Percentiles rank a stretch among this genome's conserved stretches.
phyloP scores from a whole-genome alignment of 2,329 filamentous ascomycete genomes.

The Elsinoe necatrix region DNA sequence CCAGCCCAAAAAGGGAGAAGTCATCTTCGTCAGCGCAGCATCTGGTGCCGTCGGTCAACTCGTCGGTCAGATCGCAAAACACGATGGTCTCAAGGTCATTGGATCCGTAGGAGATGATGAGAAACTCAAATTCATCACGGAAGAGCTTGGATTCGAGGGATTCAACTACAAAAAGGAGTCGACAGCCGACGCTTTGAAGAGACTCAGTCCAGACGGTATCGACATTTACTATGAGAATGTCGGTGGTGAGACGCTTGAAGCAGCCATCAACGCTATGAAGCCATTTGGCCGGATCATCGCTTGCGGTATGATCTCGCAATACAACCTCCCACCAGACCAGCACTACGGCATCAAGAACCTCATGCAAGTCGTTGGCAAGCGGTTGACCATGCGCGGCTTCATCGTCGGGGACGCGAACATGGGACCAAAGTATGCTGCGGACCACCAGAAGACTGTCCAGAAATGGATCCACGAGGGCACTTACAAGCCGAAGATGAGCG shows the following conservation, averaged over 20 bases:
- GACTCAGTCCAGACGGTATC: conserved; percentile 66
- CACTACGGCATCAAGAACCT: conserved; percentile 60
- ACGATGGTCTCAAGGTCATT: conserved; percentile 68
- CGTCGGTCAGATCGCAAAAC: conserved; percentile 76
- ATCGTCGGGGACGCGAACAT: conserved; percentile 59
- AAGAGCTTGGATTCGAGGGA: conserved; percentile 64
- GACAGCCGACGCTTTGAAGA: conserved; percentile 56
- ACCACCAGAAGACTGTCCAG: conserved; percentile 68
- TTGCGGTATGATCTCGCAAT: conserved; percentile 63
- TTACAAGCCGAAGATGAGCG: conserved; percentile 60
- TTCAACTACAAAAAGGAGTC: conserved; percentile 88
- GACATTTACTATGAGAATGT: conserved; percentile 79
- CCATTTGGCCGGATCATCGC: conserved; percentile 56
- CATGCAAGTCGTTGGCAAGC: conserved; percentile 56
- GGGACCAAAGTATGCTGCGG: conserved; percentile 55
- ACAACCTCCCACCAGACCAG: conserved; percentile 55
- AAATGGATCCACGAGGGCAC: conserved; percentile 69
- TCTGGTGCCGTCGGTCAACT: conserved; percentile 75
- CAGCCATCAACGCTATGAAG: conserved; percentile 57
- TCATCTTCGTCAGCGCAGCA: conserved; percentile 73
- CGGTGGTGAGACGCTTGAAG: conserved; percentile 65
- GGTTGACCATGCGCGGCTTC: conserved; percentile 66
- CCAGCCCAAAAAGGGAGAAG: conserved; percentile 66
- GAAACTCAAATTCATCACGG: conserved; percentile 66
- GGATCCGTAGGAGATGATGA: conserved; percentile 72